Conservation (phyloP, 202 grass and related monocot genomes). For the Panicum hallii region DNA sequence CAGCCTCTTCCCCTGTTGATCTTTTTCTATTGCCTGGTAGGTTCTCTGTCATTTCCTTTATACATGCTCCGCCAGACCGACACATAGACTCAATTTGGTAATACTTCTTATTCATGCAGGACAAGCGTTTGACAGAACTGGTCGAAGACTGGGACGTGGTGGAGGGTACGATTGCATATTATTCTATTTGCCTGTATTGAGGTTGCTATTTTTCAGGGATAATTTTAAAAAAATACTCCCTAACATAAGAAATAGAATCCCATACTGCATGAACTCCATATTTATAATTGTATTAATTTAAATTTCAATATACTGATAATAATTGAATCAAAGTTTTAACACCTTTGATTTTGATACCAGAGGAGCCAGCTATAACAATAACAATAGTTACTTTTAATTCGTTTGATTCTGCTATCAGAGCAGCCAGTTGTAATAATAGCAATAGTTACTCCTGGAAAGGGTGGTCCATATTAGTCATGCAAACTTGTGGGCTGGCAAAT, state of each 20-base stretch:
- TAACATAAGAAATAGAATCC: background rate
- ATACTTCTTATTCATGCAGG: constrained; percentile 58
- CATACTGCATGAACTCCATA: background rate
- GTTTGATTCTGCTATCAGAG: background rate
- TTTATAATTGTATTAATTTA: too few relatives aligned
- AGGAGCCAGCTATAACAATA: background rate
- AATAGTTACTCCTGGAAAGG: background rate
- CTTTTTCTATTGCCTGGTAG: constrained; percentile 85
- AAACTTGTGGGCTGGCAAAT: background rate
- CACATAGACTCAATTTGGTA: background rate
- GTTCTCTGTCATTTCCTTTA: constrained; percentile 21
- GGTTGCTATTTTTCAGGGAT: constrained; percentile 28
- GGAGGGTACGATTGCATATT: constrained; percentile 69
- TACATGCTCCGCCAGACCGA: background rate
- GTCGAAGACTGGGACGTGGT: constrained; percentile 83
- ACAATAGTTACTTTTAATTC: background rate
- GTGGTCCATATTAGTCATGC: background rate
- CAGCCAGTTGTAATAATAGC: background rate
- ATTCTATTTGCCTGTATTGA: constrained; percentile 21
- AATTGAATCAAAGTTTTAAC: background rate
- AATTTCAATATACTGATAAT: background rate
- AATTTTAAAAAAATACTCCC: background rate
- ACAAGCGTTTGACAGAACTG: constrained; percentile 89
- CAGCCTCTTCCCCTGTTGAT: constrained; percentile 73
- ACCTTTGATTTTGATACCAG: background rate